Conservation (phyloP, 1,284 basidiomycete species). For the Fomitiporia mediterranea region DNA sequence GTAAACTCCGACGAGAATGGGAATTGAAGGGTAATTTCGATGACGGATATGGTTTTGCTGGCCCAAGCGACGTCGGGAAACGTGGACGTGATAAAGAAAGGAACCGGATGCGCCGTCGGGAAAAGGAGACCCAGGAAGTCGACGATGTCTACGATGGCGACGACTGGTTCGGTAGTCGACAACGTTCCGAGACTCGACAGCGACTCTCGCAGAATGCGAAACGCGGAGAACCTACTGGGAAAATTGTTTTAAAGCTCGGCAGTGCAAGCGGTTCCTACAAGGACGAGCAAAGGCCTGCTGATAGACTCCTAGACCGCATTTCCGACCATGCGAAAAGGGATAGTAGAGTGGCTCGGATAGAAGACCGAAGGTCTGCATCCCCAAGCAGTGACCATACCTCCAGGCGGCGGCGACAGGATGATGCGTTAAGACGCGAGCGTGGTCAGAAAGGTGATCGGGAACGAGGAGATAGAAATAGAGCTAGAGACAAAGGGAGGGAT, state of each 20-base stretch:
- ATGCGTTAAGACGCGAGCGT: constrained; percentile 16
- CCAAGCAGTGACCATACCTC: neutral
- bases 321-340: neutral
- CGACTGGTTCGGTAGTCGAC: constrained; percentile 56
- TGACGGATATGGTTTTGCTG: constrained; percentile 40
- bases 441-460: constrained; percentile 17
- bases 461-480: constrained; percentile 21
- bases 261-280: constrained; percentile 23
- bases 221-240: constrained; percentile 16
- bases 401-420: constrained; percentile 13
- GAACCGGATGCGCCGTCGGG: constrained; percentile 48
- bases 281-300: neutral
- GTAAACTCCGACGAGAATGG: constrained; percentile 33
- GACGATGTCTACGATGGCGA: constrained; percentile 52
- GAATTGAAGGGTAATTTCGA: constrained; percentile 30
- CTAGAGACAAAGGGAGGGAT: constrained; percentile 22
- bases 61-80: constrained; percentile 60
- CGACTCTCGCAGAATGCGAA: constrained; percentile 13
- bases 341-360: neutral
- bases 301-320: constrained; percentile 5
- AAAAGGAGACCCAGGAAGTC: constrained; percentile 39
- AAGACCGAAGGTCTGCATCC: constrained; percentile 16
- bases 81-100: constrained; percentile 56
- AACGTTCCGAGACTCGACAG: constrained; percentile 5
- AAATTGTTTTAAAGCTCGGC: constrained; percentile 24